Evolutionary conservation across 1,139 yeast genomes (phyloP).

Genomic region (Kodamaea sp.): DNA sequence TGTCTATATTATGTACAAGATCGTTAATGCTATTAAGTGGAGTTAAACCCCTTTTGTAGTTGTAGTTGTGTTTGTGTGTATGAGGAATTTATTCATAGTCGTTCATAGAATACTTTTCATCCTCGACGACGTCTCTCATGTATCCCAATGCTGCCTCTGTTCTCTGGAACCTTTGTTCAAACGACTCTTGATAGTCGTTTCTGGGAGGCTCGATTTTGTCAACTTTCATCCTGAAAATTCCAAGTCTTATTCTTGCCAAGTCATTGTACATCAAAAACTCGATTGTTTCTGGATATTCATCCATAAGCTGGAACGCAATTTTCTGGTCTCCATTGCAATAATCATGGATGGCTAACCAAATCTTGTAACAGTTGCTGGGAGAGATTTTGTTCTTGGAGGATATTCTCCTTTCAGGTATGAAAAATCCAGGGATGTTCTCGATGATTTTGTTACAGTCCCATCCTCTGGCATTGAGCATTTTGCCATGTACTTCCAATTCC

Average conservation of each 20-base stretch:
- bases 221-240: constrained; percentile 26
- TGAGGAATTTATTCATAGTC: too few species aligned
- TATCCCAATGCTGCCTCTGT: constrained; percentile 17
- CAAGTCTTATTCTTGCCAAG: constrained; percentile 19
- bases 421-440: constrained; percentile 24
- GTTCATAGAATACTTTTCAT: too few species aligned
- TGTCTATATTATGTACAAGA: too few species aligned
- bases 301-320: constrained; percentile 28
- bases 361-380: constrained; percentile 15
- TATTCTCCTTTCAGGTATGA: constrained; percentile 27
- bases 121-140: constrained; percentile 3
- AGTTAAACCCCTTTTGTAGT: too few species aligned
- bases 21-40: too few species aligned
- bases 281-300: constrained; percentile 36
- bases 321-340: constrained; percentile 19
- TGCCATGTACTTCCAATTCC: constrained; percentile 8
- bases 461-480: constrained; percentile 5
- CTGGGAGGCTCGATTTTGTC: constrained; percentile 23
- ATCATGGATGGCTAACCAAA: constrained; percentile 20
- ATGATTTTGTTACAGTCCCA: constrained; percentile 13
- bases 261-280: constrained; percentile 28
- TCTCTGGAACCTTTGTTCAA: constrained; percentile 22
- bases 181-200: constrained; percentile 19
- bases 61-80: too few species aligned
- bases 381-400: constrained; percentile 22